phyloP scores from a whole-genome alignment of 1,139 yeast genomes.

The Geotrichum histeridarum region DNA sequence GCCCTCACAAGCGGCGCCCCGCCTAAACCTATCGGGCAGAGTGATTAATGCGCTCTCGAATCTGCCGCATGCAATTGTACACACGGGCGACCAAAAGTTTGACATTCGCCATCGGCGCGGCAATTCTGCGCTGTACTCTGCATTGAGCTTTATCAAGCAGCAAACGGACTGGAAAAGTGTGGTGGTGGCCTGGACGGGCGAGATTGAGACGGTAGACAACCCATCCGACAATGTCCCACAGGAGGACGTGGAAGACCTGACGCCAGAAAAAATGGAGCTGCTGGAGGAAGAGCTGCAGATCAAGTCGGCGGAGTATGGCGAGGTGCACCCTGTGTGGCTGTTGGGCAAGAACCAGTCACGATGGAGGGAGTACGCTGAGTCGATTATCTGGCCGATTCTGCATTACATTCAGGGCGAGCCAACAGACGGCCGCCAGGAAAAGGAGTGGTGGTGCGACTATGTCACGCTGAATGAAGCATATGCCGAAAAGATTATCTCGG shows the following conservation, averaged over 20 bases:
- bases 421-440: conserved; percentile 65
- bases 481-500: conserved; percentile 64
- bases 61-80: conserved; percentile 55
- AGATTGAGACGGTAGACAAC: conserved; percentile 37
- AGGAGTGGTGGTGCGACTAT: conserved; percentile 85
- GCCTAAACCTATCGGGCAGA: conserved; percentile 51
- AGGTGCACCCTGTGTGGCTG: conserved; percentile 75
- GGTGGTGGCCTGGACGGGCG: conserved; percentile 95
- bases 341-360: conserved; percentile 57
- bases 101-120: conserved; percentile 53
- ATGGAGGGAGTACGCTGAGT: conserved; percentile 88
- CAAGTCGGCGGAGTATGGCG: conserved; percentile 39
- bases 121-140: conserved; percentile 76
- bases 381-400: conserved; percentile 87
- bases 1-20: conserved; percentile 25
- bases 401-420: conserved; percentile 79
- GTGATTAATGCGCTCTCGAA: conserved; percentile 64
- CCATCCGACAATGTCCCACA: conserved; percentile 17
- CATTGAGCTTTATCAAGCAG: conserved; percentile 56
- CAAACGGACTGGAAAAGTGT: conserved; percentile 71
- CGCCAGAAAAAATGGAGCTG: conserved; percentile 21
- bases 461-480: conserved; percentile 87
- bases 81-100: conserved; percentile 21
- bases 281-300: conserved; percentile 16
- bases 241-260: conserved; percentile 17